A percentile compares a stretch with the other conserved stretches of the same genome.
phyloP scores from a whole-genome alignment of 495 filamentous ascomycete genomes.

The Clavariopsis aquatica region DNA sequence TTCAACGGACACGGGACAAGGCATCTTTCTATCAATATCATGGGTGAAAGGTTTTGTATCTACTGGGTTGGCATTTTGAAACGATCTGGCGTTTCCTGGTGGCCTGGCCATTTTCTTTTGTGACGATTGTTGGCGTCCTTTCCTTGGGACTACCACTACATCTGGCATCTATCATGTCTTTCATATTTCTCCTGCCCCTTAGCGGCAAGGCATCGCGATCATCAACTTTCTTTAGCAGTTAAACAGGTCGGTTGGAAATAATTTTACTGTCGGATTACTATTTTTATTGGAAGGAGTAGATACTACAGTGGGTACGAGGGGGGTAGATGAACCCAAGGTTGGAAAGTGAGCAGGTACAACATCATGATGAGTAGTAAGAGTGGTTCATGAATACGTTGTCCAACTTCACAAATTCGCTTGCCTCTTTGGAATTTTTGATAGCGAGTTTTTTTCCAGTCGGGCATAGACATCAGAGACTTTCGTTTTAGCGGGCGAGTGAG shows the following conservation, averaged over 20 bases:
- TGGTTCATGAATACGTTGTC: not conserved
- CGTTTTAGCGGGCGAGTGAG: not conserved
- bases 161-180: constrained; percentile 1
- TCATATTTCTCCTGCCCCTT: not conserved
- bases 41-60: not conserved
- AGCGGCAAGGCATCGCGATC: not conserved
- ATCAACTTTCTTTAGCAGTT: not conserved
- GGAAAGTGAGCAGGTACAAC: not conserved
- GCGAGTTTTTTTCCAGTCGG: too few relatives aligned
- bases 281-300: not conserved
- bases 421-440: too few relatives aligned
- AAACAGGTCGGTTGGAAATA: not conserved
- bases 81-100: not conserved
- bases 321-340: not conserved
- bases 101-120: not conserved
- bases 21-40: not conserved
- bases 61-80: not conserved
- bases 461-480: too few relatives aligned
- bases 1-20: not conserved
- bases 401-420: not conserved
- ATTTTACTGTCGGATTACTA: not conserved
- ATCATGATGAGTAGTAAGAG: not conserved
- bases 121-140: not conserved
- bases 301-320: not conserved
- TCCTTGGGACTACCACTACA: not conserved